A percentile compares a stretch with the other conserved stretches of the same genome.
phyloP scores from a whole-genome alignment of 192 early-diverging fungal species.

The Umbelopsis isabellina region DNA sequence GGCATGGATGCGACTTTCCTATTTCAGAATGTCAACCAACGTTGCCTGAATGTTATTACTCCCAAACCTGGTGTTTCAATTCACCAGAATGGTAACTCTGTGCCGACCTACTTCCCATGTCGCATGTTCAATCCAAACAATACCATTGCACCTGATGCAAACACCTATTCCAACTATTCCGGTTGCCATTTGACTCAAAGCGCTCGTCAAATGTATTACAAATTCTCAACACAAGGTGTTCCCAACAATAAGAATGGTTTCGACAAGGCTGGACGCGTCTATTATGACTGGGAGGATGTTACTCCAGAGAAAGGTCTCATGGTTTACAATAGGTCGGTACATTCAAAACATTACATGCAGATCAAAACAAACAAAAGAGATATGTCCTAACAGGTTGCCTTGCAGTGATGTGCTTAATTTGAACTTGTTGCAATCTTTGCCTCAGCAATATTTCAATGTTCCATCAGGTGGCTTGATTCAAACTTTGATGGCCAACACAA shows the following conservation, averaged over 20 bases:
- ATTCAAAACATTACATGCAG: neutral
- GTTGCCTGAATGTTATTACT: slow-evolving; percentile 27
- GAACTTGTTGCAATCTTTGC: slow-evolving; percentile 36
- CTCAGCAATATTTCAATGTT: slow-evolving; percentile 24
- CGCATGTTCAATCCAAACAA: slow-evolving; percentile 41
- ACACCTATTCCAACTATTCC: slow-evolving; percentile 55
- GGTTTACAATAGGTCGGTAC: slow-evolving; percentile 57
- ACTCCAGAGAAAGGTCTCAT: slow-evolving; percentile 52
- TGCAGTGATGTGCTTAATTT: slow-evolving; percentile 41
- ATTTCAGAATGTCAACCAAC: slow-evolving; percentile 55
- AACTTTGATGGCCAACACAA: slow-evolving; percentile 1
- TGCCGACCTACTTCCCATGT: slow-evolving; percentile 35
- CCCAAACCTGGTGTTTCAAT: slow-evolving; percentile 25
- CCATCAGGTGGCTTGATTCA: slow-evolving; percentile 33
- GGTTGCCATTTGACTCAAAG: slow-evolving; percentile 56
- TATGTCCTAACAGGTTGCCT: neutral
- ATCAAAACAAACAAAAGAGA: neutral
- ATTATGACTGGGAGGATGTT: slow-evolving; percentile 62
- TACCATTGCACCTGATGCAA: slow-evolving; percentile 46
- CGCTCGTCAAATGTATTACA: slow-evolving; percentile 28
- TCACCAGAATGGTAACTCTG: slow-evolving; percentile 25
- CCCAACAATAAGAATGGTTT: slow-evolving; percentile 26
- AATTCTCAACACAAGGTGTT: slow-evolving; percentile 20
- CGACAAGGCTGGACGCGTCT: slow-evolving; percentile 41
- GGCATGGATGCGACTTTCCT: slow-evolving; percentile 75